Conservation (phyloP, 2,329 filamentous ascomycete genomes). For the Thielaviopsis musarum region DNA sequence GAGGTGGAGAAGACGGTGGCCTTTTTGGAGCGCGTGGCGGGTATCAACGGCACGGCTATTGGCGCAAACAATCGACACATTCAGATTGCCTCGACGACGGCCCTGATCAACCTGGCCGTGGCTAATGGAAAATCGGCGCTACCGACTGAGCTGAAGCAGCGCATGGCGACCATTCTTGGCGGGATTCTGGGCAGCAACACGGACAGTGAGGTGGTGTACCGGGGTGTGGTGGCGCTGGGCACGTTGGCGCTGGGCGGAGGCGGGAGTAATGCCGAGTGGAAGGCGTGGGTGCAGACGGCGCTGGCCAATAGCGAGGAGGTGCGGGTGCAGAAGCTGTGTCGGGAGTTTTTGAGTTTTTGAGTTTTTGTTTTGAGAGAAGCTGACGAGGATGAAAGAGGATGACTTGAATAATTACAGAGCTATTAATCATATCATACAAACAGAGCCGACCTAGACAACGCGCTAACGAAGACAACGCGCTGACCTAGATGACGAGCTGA, state of each 20-base stretch:
- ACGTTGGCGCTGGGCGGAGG: conserved; percentile 33
- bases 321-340: conserved; percentile 29
- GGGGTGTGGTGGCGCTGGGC: conserved; percentile 66
- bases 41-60: conserved; percentile 30
- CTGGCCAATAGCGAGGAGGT: conserved; percentile 28
- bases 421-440: not conserved
- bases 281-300: conserved; percentile 25
- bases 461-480: too few relatives aligned
- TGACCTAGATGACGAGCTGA: too few relatives aligned
- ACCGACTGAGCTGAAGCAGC: conserved; percentile 27
- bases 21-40: conserved; percentile 46
- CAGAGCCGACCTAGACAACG: not conserved
- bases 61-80: conserved; percentile 56
- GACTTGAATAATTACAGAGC: not conserved
- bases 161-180: conserved; percentile 43
- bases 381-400: not conserved
- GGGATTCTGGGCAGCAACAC: conserved; percentile 47
- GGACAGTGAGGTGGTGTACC: conserved; percentile 71
- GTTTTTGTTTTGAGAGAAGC: not conserved
- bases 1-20: conserved; percentile 39
- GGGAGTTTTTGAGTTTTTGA: conserved; percentile 26
- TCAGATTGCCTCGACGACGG: conserved; percentile 63
- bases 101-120: conserved; percentile 73
- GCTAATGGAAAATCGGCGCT: conserved; percentile 25
- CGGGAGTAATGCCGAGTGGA: conserved; percentile 6